A percentile compares a stretch with the other conserved stretches of the same genome.
These are phyloP conservation scores for Aspergillus chevalieri DNA, from an alignment of 2,329 filamentous ascomycete genomes.

Conservation along the genomic window DNA sequence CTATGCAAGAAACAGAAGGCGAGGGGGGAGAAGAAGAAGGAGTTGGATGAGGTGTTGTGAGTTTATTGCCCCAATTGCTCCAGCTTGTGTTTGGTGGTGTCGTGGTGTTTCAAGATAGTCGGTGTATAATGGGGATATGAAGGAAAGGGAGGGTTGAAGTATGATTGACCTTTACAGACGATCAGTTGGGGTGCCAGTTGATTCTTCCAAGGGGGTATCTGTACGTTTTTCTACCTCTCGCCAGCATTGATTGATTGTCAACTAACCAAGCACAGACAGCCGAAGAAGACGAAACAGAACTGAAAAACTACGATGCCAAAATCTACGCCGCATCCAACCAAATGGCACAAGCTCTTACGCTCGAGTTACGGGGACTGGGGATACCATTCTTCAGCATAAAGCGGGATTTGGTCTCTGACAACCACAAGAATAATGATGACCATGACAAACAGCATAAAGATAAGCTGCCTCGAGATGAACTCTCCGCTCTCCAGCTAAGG, in stretches of 20 bases:
- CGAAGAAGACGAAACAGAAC: conserved; percentile 49
- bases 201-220: conserved; percentile 22
- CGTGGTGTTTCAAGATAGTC: conserved; percentile 1
- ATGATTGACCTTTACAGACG: conserved; percentile 24
- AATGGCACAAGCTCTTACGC: conserved; percentile 55
- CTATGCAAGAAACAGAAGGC: conserved; percentile 48
- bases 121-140: neutral
- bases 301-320: conserved; percentile 56
- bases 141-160: neutral
- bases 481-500: conserved; percentile 40
- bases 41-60: conserved; percentile 51
- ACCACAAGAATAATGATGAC: neutral
- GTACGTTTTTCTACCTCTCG: conserved; percentile 16
- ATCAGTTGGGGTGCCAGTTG: conserved; percentile 40
- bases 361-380: conserved; percentile 51
- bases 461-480: conserved; percentile 34
- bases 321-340: conserved; percentile 54
- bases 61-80: conserved; percentile 13
- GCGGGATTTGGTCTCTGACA: neutral
- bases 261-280: conserved; percentile 28
- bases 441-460: conserved; percentile 5
- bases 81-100: neutral
- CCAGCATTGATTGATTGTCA: too few relatives aligned
- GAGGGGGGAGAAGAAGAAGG: conserved; percentile 48
- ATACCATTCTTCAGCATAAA: conserved; percentile 51